phyloP scores from a whole-genome alignment of 1,284 basidiomycete genomes.

The Ceratobasidium theobromae region DNA sequence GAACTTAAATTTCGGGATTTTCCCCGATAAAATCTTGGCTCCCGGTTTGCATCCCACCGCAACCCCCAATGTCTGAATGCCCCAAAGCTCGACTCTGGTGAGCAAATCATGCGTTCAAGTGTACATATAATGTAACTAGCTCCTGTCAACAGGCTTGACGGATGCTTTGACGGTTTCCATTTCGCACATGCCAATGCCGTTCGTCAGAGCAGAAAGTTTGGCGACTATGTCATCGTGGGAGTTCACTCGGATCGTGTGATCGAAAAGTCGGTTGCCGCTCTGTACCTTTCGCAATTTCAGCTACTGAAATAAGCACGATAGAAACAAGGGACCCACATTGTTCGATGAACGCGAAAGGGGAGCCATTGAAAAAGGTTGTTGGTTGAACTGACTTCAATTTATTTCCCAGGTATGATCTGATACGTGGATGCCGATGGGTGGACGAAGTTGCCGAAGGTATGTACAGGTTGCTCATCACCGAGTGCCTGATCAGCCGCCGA shows the following conservation, averaged over 20 bases:
- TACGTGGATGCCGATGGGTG: conserved; percentile 38
- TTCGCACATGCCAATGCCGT: conserved; percentile 37
- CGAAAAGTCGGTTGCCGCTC: conserved; percentile 30
- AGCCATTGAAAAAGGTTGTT: background rate
- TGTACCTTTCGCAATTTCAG: background rate
- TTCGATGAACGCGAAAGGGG: conserved; percentile 38
- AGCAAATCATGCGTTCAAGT: background rate
- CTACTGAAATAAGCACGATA: conserved; percentile 3
- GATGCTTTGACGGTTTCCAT: conserved; percentile 37
- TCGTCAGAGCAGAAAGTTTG: conserved; percentile 32
- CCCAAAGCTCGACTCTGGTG: conserved; percentile 27
- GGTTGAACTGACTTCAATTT: background rate
- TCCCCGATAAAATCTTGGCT: conserved; percentile 23
- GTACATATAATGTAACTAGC: background rate
- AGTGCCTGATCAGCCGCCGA: conserved; percentile 14
- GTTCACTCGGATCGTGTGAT: conserved; percentile 38
- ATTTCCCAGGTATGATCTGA: conserved; percentile 35
- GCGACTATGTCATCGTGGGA: conserved; percentile 34
- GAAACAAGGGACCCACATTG: conserved; percentile 38
- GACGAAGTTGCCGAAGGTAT: conserved; percentile 35
- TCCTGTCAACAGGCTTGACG: conserved; percentile 33
- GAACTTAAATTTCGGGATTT: conserved; percentile 12
- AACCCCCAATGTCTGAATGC: conserved; percentile 7
- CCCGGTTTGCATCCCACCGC: background rate
- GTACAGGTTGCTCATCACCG: background rate